Conservation (phyloP, 2,329 filamentous ascomycete genomes). For the Pseudogymnoascus sp. region DNA sequence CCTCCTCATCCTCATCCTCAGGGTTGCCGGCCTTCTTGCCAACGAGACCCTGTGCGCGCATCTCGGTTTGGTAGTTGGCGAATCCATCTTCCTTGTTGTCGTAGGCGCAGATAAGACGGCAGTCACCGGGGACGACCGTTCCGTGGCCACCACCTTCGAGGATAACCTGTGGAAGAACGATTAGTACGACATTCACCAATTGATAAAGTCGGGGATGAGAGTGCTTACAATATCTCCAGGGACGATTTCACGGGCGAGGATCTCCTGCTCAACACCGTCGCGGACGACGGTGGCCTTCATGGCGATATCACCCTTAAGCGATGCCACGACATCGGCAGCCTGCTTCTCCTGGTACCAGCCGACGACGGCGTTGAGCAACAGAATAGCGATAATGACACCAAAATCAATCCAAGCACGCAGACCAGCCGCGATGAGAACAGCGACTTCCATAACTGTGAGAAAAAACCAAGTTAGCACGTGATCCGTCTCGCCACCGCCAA, state of each 20-base stretch:
- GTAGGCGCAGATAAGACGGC: constrained; percentile 66
- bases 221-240: constrained; percentile 63
- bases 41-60: constrained; percentile 51
- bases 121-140: constrained; percentile 57
- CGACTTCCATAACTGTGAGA: constrained; percentile 62
- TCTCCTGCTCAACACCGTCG: constrained; percentile 57
- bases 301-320: constrained; percentile 69
- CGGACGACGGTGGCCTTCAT: constrained; percentile 63
- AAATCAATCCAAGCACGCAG: constrained; percentile 70
- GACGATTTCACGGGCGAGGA: constrained; percentile 66
- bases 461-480: background rate
- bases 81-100: constrained; percentile 54
- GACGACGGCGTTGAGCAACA: constrained; percentile 65
- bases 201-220: background rate
- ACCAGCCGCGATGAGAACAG: constrained; percentile 64
- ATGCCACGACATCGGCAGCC: constrained; percentile 67
- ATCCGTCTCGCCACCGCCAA: background rate
- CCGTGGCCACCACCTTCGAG: constrained; percentile 61
- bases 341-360: constrained; percentile 79
- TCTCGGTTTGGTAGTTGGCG: constrained; percentile 57
- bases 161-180: constrained; percentile 41
- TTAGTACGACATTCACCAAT: background rate
- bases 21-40: constrained; percentile 42
- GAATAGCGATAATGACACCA: constrained; percentile 68
- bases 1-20: constrained; percentile 49